A percentile compares a stretch with the other conserved stretches of the same genome.
These are phyloP conservation scores for Gossypium ekmanianum DNA, from an alignment of 345 rosid species.

Conservation along the genomic window DNA sequence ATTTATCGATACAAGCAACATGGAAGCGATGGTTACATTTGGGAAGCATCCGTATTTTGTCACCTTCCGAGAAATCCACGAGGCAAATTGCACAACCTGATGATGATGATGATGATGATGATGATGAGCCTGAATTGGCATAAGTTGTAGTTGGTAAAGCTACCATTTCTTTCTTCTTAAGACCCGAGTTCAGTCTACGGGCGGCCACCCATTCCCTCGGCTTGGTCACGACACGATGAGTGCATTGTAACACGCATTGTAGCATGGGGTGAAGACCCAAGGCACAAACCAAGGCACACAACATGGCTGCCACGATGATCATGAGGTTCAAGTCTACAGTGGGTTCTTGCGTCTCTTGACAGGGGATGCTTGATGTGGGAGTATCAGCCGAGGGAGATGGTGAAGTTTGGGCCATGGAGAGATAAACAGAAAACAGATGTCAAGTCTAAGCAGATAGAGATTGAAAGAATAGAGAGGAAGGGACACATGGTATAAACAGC, in stretches of 20 bases:
- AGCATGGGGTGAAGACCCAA: slow-evolving; percentile 35
- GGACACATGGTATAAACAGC: slow-evolving; percentile 2
- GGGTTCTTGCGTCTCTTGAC: background rate
- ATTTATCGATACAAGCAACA: slow-evolving; percentile 53
- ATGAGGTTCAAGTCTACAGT: slow-evolving; percentile 24
- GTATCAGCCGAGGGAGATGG: slow-evolving; percentile 25
- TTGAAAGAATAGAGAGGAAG: background rate
- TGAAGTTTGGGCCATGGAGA: slow-evolving; percentile 25
- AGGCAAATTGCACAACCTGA: slow-evolving; percentile 53
- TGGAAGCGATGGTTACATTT: slow-evolving; percentile 60
- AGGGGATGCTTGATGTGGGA: background rate
- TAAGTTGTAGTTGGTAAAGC: slow-evolving; percentile 33
- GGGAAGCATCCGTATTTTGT: slow-evolving; percentile 47
- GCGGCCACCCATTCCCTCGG: slow-evolving; percentile 24
- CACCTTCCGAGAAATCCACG: slow-evolving; percentile 48
- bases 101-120: slow-evolving; percentile 10
- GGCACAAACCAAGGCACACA: slow-evolving; percentile 37
- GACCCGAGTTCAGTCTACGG: slow-evolving; percentile 25
- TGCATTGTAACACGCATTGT: slow-evolving; percentile 34
- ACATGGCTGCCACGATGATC: slow-evolving; percentile 35
- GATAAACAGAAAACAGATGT: background rate
- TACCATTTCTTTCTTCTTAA: slow-evolving; percentile 32
- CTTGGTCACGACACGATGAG: slow-evolving; percentile 20
- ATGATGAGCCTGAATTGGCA: slow-evolving; percentile 10
- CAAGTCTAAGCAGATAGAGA: background rate